Evolutionary conservation across 1,284 basidiomycete genomes (phyloP), one percentile per base, ranked within the genome.

Genomic region (Malassezia equina): DNA sequence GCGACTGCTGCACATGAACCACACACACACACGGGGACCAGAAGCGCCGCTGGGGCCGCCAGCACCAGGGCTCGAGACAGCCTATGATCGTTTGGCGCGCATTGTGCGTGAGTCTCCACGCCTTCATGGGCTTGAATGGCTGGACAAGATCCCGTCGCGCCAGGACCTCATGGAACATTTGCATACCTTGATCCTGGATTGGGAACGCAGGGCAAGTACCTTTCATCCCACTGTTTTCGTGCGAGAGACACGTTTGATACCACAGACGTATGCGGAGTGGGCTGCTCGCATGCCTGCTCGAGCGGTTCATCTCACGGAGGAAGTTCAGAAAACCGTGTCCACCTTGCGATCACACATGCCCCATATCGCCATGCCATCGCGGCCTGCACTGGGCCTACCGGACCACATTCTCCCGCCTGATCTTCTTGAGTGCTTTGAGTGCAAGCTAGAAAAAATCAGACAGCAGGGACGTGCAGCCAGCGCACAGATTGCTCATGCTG

Each of bases 401-500:
- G 46, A 48, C 15, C 11, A 15, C 15, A 24, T 48, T 15, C 25
- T 39, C 17, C 32, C 32, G 4, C 32, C 32, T 11, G 47, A 55
- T 24, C 27, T 56, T 27, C 21, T 49, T 0, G 48, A 43, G 7
- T 33, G 33, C 24, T 43, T 56, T 15, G 48, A 51, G 24, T 21
- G 51, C 15, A 46, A 31, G 33, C 42, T 56, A 9, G 48, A 44
- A 12, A 19, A 15, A 9, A 27, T 56, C 7, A 21, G 48, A 5
- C 15, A 40, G 25, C 49, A 33, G 9, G 36, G 49, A 11, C 40
- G 44, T n/a, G 36, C 49, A 3, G 41, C 49, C 25, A 43, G 49
- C 2, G 39, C 42, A 4, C 31, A 47, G 7, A 2, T 57, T 15
- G 47, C 40, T 25, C 55, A 57, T 25, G 62, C 66, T 1, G 62